Base-by-base conservation (phyloP, 2,329 filamentous ascomycete genomes). In the Nannizzia gypsea region DNA sequence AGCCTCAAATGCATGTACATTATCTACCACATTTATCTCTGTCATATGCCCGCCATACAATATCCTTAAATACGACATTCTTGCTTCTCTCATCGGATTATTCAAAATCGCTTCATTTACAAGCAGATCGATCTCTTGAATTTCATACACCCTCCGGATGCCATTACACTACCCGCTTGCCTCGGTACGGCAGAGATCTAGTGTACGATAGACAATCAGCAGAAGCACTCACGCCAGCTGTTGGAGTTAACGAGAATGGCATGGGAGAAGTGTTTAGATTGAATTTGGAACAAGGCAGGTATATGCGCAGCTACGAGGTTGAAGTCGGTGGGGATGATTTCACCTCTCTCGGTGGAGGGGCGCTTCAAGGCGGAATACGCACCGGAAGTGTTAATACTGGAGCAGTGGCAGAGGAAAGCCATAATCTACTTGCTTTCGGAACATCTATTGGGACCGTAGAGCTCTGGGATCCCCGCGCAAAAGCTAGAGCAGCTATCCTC, bases 361-460 rank as follows among this genome's bases (percentile, higher is more conserved):
- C 90, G 1, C 73, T 96, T 28, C 92, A 97, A 70, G 92, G 92
- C 61, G 88, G 91, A 56, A 88, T 96, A 54, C 81, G 86, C 60
- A 87, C 89, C 0, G 90, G 91, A 13, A 86, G 87, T 57, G 90
- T 97, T 58, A 96, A 97, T 69, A 86, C 86, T 6, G 92, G 85
- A 11, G 87, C 91, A 2, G 83, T 96, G 62, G 93, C 93, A 2
- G 89, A 96, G 70, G 82, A 86, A 44, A 91, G 88, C 55, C 93
- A 99, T 72, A 93, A 93, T 60, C 79, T 99, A 3, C 80, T 91
- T 36, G 91, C 92, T 0, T 99, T 99, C 67, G 93, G 95, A 58
- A 99, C 93, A 0, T 91, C 90, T 2, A 78, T 93, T 60, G 92
- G 93, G n/a, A 96, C 92, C 0, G 89, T 97, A 26, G 93, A 99